Conservation (phyloP, 2,329 filamentous ascomycete species). For the Rugonectria rugulosa region DNA sequence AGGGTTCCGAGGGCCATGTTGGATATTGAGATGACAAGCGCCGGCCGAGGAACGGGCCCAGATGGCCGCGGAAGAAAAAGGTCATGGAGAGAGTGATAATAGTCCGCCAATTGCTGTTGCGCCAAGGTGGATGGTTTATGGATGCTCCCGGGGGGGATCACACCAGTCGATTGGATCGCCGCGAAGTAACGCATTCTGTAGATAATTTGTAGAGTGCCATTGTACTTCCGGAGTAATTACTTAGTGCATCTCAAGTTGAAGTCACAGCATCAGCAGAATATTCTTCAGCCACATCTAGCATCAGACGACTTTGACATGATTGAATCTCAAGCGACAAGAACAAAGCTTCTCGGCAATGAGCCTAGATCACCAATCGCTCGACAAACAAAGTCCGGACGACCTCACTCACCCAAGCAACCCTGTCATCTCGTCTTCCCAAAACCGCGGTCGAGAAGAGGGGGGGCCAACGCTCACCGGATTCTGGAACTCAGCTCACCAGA, state of each 20-base stretch:
- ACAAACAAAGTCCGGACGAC: background rate
- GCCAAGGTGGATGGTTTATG: no score
- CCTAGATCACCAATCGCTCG: background rate
- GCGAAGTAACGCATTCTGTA: background rate
- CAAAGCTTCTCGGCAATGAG: background rate
- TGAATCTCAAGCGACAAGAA: slow-evolving; percentile 1
- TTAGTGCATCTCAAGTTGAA: no score
- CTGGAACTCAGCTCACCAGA: slow-evolving; percentile 32
- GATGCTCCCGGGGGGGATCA: no score
- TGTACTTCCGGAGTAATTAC: no score
- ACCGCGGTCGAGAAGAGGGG: slow-evolving; percentile 33
- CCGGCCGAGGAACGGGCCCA: slow-evolving; percentile 20
- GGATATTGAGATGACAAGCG: slow-evolving; percentile 25
- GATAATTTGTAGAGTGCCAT: no score
- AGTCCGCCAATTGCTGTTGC: slow-evolving; percentile 24
- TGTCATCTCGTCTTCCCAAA: slow-evolving; percentile 4
- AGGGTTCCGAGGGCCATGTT: background rate
- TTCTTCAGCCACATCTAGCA: background rate
- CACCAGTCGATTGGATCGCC: no score
- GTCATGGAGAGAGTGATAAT: background rate
- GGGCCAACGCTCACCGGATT: slow-evolving; percentile 40
- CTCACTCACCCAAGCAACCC: background rate
- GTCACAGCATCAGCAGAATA: no score
- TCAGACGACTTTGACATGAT: background rate
- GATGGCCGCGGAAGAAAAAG: slow-evolving; percentile 1